Evolutionary conservation across 192 early-diverging fungal genomes (phyloP).

Genomic region (Coemansia erecta): DNA sequence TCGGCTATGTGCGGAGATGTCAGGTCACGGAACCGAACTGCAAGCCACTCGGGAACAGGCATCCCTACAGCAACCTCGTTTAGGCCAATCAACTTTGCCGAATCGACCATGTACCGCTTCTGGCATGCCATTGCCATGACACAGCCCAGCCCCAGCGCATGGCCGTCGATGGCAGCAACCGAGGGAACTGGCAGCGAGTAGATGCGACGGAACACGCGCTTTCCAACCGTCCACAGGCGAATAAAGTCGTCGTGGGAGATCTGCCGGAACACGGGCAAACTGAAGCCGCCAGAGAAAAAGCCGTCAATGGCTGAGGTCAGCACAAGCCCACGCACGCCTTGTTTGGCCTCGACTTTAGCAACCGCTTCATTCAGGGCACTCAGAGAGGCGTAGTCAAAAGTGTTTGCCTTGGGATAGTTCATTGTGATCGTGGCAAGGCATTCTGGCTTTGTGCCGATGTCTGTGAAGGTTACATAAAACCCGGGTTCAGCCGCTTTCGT

Average conservation of each 20-base stretch:
- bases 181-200: conserved; percentile 35
- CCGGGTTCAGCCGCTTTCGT: conserved; percentile 5
- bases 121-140: conserved; percentile 43
- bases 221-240: conserved; percentile 19
- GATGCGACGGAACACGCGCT: conserved; percentile 31
- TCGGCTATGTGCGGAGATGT: conserved; percentile 24
- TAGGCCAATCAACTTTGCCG: conserved; percentile 26
- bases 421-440: conserved; percentile 39
- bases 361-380: conserved; percentile 21
- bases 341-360: conserved; percentile 15
- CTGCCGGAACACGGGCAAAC: conserved; percentile 16
- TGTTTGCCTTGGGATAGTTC: conserved; percentile 30
- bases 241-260: conserved; percentile 19
- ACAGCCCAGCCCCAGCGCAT: conserved; percentile 36
- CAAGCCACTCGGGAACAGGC: conserved; percentile 42
- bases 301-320: conserved; percentile 22
- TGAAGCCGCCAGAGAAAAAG: conserved; percentile 42
- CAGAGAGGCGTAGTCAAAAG: conserved; percentile 22
- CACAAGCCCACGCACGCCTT: conserved; percentile 28
- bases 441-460: conserved; percentile 13
- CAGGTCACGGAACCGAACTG: conserved; percentile 34
- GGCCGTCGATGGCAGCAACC: conserved; percentile 36
- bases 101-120: conserved; percentile 26
- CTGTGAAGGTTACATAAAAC: conserved; percentile 24
- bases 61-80: conserved; percentile 43